Base-by-base conservation (phyloP, 441 rosid species). In the Eruca vesicaria region DNA sequence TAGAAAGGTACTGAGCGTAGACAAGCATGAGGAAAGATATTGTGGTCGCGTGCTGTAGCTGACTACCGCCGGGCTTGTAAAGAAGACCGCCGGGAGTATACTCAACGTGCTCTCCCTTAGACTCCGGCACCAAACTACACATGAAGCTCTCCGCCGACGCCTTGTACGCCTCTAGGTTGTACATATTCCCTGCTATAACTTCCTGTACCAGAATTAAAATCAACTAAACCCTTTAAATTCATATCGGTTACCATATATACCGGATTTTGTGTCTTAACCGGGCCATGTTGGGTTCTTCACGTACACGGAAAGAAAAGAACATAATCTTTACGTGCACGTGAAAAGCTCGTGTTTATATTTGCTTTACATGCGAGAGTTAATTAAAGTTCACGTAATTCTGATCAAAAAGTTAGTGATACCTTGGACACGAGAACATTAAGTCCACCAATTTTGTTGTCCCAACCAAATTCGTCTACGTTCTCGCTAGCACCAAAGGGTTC, bases 391-490 rank as follows among this genome's bases (percentile, higher is more conserved):
- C 52, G 8, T 32, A 23, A n/a, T n/a, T n/a, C n/a, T n/a, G n/a
- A n/a, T n/a, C n/a, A n/a, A 23, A 23, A 23, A 3, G 26, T 23
- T 23, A 23, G 3, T 1, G 1, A 23, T 23, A 23, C 99, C 99
- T 90, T 87, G 73, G 99, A 89, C 59, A 92, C 87, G 23, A 94
- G 93, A 69, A 92, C 93, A 59, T 94, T 94, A 68, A 94, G 81
- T 26, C 99, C 99, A 55, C 97, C 97, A 65, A 92, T 91, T 83
- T 94, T 94, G 75, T 90, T 92, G 83, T 94, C 96, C 99, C 99
- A 92, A 0, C 98, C 99, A 59, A 90, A 92, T 78, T 94, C 99
- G 52, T 92, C 89, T 56, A 88, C 88, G 71, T 90, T 94, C 58
- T 92, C 97, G 38, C 83, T 90, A 29, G 97, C 97, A 31, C 96